Evolutionary conservation across 2,329 filamentous ascomycete species (phyloP).

Genomic region (Pestalotiopsis fici): DNA sequence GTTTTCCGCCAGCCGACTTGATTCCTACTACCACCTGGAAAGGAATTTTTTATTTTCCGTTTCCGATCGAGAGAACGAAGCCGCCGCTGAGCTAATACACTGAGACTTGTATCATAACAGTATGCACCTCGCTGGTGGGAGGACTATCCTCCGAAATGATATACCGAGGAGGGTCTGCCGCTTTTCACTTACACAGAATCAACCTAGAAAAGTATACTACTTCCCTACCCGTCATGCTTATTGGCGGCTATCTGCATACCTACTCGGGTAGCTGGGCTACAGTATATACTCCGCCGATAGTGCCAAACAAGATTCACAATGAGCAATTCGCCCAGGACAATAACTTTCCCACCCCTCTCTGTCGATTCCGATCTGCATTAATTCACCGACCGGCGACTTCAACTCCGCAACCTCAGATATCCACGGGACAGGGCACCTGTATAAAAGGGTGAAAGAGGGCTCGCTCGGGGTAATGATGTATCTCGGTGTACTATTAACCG

Average conservation of each 20-base stretch:
- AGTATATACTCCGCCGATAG: not conserved
- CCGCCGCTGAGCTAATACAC: not conserved
- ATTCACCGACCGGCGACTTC: not conserved
- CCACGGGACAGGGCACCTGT: not conserved
- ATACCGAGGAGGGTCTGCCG: too few species aligned
- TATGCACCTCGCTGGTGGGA: not conserved
- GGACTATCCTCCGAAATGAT: too few species aligned
- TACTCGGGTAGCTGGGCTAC: too few species aligned
- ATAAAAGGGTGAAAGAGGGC: not conserved
- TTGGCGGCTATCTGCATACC: too few species aligned
- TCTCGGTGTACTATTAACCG: not conserved
- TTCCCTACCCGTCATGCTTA: too few species aligned
- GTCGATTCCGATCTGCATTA: not conserved
- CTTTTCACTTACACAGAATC: too few species aligned
- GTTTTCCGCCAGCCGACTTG: not conserved
- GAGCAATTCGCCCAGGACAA: not conserved
- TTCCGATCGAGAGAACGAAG: not conserved
- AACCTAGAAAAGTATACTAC: too few species aligned
- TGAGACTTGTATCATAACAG: not conserved
- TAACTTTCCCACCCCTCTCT: not conserved
- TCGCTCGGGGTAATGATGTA: not conserved
- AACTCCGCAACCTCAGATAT: not conserved
- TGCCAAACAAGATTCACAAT: not conserved
- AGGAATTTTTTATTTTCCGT: not conserved
- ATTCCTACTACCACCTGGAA: not conserved